Conservation (phyloP, 1,284 basidiomycete species). For the Inonotus obliquus region DNA sequence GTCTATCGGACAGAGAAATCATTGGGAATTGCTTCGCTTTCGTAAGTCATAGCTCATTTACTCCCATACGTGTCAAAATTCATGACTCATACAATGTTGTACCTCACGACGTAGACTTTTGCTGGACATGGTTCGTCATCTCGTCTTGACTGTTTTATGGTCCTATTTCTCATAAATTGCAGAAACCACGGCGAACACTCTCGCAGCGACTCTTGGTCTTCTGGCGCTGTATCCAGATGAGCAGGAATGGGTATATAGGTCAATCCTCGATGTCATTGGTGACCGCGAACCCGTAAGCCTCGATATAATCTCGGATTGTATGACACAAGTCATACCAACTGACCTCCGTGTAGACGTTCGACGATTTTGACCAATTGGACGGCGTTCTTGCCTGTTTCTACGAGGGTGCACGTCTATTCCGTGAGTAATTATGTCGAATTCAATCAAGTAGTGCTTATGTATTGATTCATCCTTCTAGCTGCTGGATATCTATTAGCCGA, state of each 20-base stretch:
- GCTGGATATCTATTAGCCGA: constrained; percentile 6
- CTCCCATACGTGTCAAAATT: background rate
- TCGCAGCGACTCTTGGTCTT: constrained; percentile 20
- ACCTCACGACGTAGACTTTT: constrained; percentile 6
- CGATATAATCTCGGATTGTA: background rate
- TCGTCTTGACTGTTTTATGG: background rate
- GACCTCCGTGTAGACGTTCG: constrained; percentile 13
- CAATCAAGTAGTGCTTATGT: background rate
- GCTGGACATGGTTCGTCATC: constrained; percentile 19
- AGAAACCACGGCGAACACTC: constrained; percentile 21
- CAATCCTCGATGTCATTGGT: constrained; percentile 15
- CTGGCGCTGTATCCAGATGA: constrained; percentile 20
- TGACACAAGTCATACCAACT: background rate
- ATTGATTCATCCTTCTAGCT: constrained; percentile 4
- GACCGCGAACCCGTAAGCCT: constrained; percentile 14
- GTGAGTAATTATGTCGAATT: background rate
- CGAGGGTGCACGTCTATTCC: constrained; percentile 18
- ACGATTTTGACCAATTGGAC: constrained; percentile 18
- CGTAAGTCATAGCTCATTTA: background rate
- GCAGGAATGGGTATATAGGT: constrained; percentile 20
- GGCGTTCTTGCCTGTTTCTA: constrained; percentile 19
- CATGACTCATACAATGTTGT: background rate
- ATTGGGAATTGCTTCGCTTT: constrained; percentile 21
- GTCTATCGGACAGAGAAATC: constrained; percentile 17
- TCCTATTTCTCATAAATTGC: background rate